These are phyloP conservation scores for Discostella stelligeroides DNA, from an alignment of 108 stramenopile genomes.

Conservation along the genomic window DNA sequence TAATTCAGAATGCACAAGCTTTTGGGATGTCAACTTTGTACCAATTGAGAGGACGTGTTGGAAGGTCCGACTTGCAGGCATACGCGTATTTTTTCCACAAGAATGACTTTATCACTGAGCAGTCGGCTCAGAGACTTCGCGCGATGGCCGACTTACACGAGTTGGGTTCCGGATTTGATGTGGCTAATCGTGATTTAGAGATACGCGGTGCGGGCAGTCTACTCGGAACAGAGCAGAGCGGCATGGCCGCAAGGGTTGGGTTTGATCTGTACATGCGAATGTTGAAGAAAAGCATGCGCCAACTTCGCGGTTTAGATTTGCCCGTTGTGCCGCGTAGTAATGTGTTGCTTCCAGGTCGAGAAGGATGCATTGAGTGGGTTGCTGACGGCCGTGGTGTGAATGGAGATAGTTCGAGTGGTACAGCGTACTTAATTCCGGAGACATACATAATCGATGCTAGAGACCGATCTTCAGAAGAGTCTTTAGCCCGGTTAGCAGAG, in stretches of 20 bases:
- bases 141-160: conserved; percentile 87
- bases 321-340: conserved; percentile 79
- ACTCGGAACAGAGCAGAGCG: conserved; percentile 92
- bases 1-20: conserved; percentile 88
- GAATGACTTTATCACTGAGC: conserved; percentile 69
- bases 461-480: conserved; percentile 61
- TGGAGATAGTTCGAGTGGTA: conserved; percentile 11
- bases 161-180: conserved; percentile 89
- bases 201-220: conserved; percentile 93
- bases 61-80: conserved; percentile 87
- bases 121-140: conserved; percentile 81
- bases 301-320: conserved; percentile 82
- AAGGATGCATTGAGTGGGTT: conserved; percentile 67
- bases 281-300: conserved; percentile 87
- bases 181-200: conserved; percentile 93
- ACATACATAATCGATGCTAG: conserved; percentile 62
- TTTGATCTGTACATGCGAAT: conserved; percentile 96
- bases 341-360: conserved; percentile 67
- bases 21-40: conserved; percentile 96
- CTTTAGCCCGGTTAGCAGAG: conserved; percentile 78
- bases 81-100: conserved; percentile 88
- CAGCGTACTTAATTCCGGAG: conserved; percentile 66
- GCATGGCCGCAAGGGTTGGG: conserved; percentile 91
- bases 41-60: conserved; percentile 94
- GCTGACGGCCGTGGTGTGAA: conserved; percentile 17